These are phyloP conservation scores for Dovyalis caffra DNA, from an alignment of 345 rosid species.

Conservation along the genomic window DNA sequence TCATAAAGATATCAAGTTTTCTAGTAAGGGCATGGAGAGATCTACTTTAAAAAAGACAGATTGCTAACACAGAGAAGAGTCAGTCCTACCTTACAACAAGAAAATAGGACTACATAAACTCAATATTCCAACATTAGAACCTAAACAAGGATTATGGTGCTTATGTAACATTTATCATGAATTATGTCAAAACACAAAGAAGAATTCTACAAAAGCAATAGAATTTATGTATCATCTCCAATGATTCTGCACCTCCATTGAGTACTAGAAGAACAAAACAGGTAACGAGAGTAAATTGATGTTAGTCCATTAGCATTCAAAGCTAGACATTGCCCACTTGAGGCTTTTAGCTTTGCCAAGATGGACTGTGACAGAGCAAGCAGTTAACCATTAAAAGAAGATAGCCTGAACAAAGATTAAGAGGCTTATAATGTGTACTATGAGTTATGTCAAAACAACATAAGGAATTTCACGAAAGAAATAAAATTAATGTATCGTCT, in stretches of 20 bases:
- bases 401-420: too few relatives aligned
- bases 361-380: not conserved
- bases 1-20: not conserved
- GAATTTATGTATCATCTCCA: not conserved
- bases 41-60: not conserved
- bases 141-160: too few relatives aligned
- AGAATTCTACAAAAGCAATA: not conserved
- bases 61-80: too few relatives aligned
- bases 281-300: not conserved
- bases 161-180: not conserved
- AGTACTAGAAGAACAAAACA: not conserved
- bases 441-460: too few relatives aligned
- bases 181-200: not conserved
- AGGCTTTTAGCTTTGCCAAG: conserved; percentile 5
- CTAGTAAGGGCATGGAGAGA: not conserved
- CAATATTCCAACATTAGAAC: too few relatives aligned
- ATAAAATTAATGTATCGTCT: conserved; percentile 8
- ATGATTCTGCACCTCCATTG: not conserved
- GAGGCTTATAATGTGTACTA: too few relatives aligned
- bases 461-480: not conserved
- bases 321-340: conserved; percentile 23
- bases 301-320: conserved; percentile 26
- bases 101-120: too few relatives aligned
- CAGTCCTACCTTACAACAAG: too few relatives aligned
- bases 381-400: too few relatives aligned